Evolutionary conservation across 2,329 filamentous ascomycete genomes (phyloP), one percentile per base, ranked within the genome.

Genomic region (Apiospora kogelbergensis): DNA sequence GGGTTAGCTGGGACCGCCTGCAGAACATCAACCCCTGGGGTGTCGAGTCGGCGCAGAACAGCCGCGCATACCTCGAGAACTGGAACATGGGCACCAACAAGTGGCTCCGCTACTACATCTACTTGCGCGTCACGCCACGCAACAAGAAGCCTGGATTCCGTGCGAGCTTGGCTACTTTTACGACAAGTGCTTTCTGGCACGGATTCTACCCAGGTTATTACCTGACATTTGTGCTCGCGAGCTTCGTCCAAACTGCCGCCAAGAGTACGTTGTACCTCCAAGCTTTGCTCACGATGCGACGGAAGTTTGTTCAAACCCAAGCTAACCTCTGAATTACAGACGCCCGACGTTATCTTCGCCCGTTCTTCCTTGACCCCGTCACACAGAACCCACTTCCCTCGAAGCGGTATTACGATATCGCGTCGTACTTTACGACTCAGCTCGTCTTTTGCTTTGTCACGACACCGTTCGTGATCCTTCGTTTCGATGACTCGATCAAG

Each of bases 61-160:
- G 93, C n/a, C 90, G 95, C 67, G 94, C 89, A 1, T 98, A 96
- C 76, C 86, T 99, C 3, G 95, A 91, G 65, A 92, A 90, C 76
- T 99, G 96, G 96, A 99, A 99, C 80, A 97, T 98, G 84, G 98
- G 98, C 81, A 99, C 96, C 15, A 99, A 98, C 80, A 90, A 93
- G 76, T 99, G 96, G 96, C 84, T 99, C 71, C 89, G 95, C 63
- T 97, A 98, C 80, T 99, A 98, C 78, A 87, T 99, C 74, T 99
- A 98, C 78, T 86, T 99, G 64, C 91, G 96, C 30, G 96, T 99
- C 3, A 99, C 96, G 0, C 96, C 96, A 0, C 92, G 93, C 74
- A 96, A 96, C 67, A 96, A 94, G 85, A 99, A 98, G 80, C 96
- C 96, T 11, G 96, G 96, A 1, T 99, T 99, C 84, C 88, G 95